Evolutionary conservation across 495 filamentous ascomycete species (phyloP).

Genomic region (Cercophora scortea): DNA sequence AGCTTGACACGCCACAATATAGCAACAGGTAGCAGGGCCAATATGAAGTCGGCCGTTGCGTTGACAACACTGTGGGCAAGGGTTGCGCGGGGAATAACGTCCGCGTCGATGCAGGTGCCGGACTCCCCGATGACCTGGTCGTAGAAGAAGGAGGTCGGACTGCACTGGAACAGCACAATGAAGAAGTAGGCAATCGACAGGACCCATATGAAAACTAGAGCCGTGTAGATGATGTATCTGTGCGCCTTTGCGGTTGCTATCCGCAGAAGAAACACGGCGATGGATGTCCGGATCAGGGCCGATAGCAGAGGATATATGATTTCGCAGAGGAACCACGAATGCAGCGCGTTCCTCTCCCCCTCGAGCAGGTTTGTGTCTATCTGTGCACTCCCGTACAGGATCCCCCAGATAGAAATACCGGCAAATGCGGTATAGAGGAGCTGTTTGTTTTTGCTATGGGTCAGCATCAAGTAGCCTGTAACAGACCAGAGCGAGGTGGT

Average conservation of each 20-base stretch:
- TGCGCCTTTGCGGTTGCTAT: constrained; percentile 23
- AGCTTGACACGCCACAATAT: constrained; percentile 35
- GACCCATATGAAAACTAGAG: constrained; percentile 12
- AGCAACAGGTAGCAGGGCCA: constrained; percentile 34
- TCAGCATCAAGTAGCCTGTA: no score
- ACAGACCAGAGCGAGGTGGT: no score
- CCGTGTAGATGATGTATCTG: constrained; percentile 25
- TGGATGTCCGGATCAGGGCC: constrained; percentile 28
- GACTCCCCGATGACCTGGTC: constrained; percentile 12
- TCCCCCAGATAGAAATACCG: constrained; percentile 12
- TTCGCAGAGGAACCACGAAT: constrained; percentile 24
- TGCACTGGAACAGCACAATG: constrained; percentile 32
- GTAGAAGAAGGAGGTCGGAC: constrained; percentile 31
- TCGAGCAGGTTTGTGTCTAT: neutral
- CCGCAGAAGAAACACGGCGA: constrained; percentile 34
- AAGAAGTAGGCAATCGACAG: constrained; percentile 30
- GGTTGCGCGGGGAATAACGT: constrained; percentile 19
- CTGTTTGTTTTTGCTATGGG: constrained; percentile 1
- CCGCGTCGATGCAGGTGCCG: constrained; percentile 21
- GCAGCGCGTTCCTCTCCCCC: constrained; percentile 9
- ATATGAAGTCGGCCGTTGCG: constrained; percentile 30
- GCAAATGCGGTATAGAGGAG: constrained; percentile 11
- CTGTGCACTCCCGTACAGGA: constrained; percentile 3
- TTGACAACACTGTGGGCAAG: constrained; percentile 30
- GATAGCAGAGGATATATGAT: constrained; percentile 28